phyloP scores from a whole-genome alignment of 805 yeast genomes.

The Lachancea thermotolerans region DNA sequence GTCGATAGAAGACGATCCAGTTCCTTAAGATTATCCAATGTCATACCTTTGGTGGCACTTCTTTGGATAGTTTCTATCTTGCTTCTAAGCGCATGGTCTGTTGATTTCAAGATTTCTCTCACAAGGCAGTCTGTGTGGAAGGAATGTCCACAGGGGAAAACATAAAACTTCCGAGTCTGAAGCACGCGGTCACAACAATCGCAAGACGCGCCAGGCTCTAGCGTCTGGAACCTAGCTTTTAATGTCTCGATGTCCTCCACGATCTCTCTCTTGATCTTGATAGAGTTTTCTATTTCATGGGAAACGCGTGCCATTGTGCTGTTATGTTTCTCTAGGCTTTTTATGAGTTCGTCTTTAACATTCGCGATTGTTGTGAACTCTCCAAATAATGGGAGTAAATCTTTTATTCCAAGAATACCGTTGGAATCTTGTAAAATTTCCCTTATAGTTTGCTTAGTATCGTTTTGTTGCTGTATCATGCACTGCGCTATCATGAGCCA shows the following conservation, averaged over 20 bases:
- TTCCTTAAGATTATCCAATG: slow-evolving; percentile 33
- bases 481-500: slow-evolving; percentile 57
- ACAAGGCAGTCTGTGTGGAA: slow-evolving; percentile 88
- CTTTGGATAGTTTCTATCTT: slow-evolving; percentile 41
- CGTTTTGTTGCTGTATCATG: slow-evolving; percentile 26
- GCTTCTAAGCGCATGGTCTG: slow-evolving; percentile 61
- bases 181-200: slow-evolving; percentile 61
- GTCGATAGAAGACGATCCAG: slow-evolving; percentile 54
- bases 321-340: slow-evolving; percentile 70
- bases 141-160: slow-evolving; percentile 86
- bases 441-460: slow-evolving; percentile 30
- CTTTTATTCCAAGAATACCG: slow-evolving; percentile 61
- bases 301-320: slow-evolving; percentile 57
- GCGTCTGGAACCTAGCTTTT: slow-evolving; percentile 50
- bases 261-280: slow-evolving; percentile 53
- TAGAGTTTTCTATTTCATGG: slow-evolving; percentile 68
- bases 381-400: slow-evolving; percentile 77
- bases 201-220: slow-evolving; percentile 85
- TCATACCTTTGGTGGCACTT: slow-evolving; percentile 22
- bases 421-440: slow-evolving; percentile 38
- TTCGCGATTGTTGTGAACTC: slow-evolving; percentile 75
- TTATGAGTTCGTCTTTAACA: slow-evolving; percentile 75
- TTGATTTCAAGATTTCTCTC: slow-evolving; percentile 49
- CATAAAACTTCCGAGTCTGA: slow-evolving; percentile 63
- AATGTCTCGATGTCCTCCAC: slow-evolving; percentile 49